Conservation (phyloP, 2,329 filamentous ascomycete genomes). For the Sclerotinia sclerotiorum region DNA sequence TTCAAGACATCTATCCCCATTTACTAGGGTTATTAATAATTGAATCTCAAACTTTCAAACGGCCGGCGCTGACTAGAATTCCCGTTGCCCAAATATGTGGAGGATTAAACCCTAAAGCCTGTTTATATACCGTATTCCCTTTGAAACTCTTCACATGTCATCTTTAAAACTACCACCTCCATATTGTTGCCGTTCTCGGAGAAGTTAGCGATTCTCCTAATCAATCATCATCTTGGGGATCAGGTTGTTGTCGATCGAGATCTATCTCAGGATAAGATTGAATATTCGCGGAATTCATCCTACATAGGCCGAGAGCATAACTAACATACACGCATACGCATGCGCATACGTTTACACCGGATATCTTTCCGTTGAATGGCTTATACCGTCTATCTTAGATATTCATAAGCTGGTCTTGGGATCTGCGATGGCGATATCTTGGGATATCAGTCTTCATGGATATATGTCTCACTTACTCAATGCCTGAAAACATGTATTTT, state of each 20-base stretch:
- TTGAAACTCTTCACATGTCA: background rate
- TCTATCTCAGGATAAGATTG: background rate
- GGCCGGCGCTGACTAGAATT: background rate
- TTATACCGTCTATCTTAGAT: no score
- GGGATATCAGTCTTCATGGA: background rate
- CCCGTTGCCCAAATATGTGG: background rate
- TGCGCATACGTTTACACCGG: background rate
- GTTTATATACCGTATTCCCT: slow-evolving; percentile 6
- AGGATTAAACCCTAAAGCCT: background rate
- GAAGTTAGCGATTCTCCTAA: background rate
- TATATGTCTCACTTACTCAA: background rate
- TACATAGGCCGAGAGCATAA: slow-evolving; percentile 1
- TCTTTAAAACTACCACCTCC: background rate
- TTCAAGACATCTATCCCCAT: background rate
- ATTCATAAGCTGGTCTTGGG: background rate
- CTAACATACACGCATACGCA: background rate
- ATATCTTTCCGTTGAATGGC: background rate
- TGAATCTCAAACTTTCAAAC: background rate
- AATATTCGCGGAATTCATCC: background rate
- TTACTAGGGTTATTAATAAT: background rate
- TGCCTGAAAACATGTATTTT: no score
- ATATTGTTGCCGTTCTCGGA: background rate
- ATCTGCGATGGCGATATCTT: background rate
- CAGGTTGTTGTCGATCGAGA: background rate
- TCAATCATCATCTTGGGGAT: background rate